These are phyloP conservation scores for Wallacemonas sp. DNA, from an alignment of 208 protist species.

Conservation along the genomic window DNA sequence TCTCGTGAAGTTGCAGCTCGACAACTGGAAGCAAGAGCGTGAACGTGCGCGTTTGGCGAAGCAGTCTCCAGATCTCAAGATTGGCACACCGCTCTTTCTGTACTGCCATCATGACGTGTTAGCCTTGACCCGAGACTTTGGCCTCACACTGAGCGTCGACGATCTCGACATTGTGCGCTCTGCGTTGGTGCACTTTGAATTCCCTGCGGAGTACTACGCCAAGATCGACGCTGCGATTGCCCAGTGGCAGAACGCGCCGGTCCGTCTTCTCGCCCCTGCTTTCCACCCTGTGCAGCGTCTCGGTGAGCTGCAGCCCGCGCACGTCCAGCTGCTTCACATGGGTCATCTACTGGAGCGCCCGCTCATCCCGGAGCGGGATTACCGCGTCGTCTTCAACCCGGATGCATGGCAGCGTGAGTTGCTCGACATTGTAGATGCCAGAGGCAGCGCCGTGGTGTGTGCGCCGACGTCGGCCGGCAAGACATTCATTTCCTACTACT, in stretches of 20 bases:
- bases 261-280: conserved; percentile 36
- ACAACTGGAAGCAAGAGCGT: conserved; percentile 77
- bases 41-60: conserved; percentile 62
- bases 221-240: conserved; percentile 72
- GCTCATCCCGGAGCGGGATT: conserved; percentile 63
- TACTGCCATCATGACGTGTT: conserved; percentile 81
- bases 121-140: conserved; percentile 62
- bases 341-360: conserved; percentile 88
- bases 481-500: conserved; percentile 97
- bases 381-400: conserved; percentile 93
- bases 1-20: conserved; percentile 69
- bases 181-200: conserved; percentile 79
- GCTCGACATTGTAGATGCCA: conserved; percentile 93
- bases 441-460: conserved; percentile 92
- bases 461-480: conserved; percentile 96
- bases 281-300: conserved; percentile 49
- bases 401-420: conserved; percentile 95
- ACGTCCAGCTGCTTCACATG: conserved; percentile 89
- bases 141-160: conserved; percentile 53
- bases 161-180: conserved; percentile 75
- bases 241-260: conserved; percentile 54
- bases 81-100: conserved; percentile 74
- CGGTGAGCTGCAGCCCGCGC: conserved; percentile 62
- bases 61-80: conserved; percentile 53
- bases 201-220: conserved; percentile 68